phyloP scores from a whole-genome alignment of 768 basidiomycete genomes.

The Gymnopilus junonius region DNA sequence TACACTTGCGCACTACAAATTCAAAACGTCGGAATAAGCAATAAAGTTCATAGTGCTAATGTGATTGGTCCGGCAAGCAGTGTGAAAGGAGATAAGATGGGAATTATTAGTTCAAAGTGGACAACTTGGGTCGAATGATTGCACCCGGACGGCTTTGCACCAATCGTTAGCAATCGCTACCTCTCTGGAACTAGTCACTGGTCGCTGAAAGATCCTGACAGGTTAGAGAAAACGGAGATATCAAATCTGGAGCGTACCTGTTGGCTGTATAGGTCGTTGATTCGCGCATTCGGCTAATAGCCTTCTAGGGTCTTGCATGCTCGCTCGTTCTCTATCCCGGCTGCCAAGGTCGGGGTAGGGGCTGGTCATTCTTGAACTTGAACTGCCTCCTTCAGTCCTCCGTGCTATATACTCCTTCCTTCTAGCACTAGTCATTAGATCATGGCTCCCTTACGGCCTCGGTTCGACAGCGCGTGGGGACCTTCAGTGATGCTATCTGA shows the following conservation, averaged over 20 bases:
- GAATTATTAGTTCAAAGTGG: neutral
- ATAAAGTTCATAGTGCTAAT: neutral
- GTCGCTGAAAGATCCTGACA: neutral
- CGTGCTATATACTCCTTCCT: neutral
- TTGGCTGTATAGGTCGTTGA: neutral
- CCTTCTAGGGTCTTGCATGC: neutral
- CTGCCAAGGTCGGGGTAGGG: neutral
- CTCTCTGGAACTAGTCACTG: too few relatives aligned
- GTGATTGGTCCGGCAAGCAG: neutral
- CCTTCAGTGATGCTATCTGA: neutral
- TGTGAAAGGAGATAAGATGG: neutral
- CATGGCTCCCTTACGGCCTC: neutral
- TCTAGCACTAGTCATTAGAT: neutral
- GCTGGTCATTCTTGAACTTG: neutral
- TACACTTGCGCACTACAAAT: neutral
- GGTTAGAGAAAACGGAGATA: neutral
- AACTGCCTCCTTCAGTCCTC: neutral
- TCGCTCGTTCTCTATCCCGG: neutral
- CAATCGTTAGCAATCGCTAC: too few relatives aligned
- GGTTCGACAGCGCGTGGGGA: slow-evolving; percentile 10
- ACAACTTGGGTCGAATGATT: neutral
- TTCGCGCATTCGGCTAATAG: neutral
- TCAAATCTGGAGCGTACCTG: neutral
- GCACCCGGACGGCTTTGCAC: neutral
- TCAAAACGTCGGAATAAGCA: too few relatives aligned